Evolutionary conservation across 2,329 filamentous ascomycete species (phyloP), one percentile per base, ranked within the genome.

Genomic region (Leptographium galeiforme): DNA sequence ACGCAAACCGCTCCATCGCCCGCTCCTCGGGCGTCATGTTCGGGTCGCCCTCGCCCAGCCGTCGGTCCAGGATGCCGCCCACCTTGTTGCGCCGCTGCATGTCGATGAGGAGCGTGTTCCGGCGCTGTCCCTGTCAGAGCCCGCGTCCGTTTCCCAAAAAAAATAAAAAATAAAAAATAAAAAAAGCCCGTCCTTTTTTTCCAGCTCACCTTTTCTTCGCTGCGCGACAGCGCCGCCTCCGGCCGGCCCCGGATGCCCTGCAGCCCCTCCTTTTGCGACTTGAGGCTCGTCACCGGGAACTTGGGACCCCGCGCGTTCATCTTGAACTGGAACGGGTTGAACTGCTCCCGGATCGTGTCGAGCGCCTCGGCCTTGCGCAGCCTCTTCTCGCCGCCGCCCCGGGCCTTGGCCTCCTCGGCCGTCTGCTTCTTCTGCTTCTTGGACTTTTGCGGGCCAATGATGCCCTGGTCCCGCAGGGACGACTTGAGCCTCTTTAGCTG

Each of bases 311-410:
- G 78, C 1, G 83, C 76, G 43, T 85, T 82, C 55, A 86, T 81
- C 69, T 94, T 94, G 66, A 95, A 80, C 65, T 98, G 93, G 69
- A 98, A 98, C 0, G 93, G 93, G 67, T 98, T 98, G 78, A 97
- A 97, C 61, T 90, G 85, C 63, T 97, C 90, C 64, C 93, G 85
- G 66, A 98, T 96, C 54, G 80, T 81, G 61, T 87, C 82, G 57
- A 98, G 76, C 16, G 89, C 87, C 53, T 82, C 84, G 63, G 85
- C 80, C 64, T 85, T 81, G 66, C 89, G 81, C 32, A 88, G 77
- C 56, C 87, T 83, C 68, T 89, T 87, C 63, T 91, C 84, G 61
- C 70, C 72, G 57, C 78, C 80, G 51, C 55, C 41, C n/a, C 53
- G 48, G 57, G 76, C 77, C 54, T 79, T 81, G 51, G 77, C 79